Percentiles rank a stretch among this genome's conserved stretches.
phyloP scores from a whole-genome alignment of 306 rosid species.

The Ormosia semicastrata region DNA sequence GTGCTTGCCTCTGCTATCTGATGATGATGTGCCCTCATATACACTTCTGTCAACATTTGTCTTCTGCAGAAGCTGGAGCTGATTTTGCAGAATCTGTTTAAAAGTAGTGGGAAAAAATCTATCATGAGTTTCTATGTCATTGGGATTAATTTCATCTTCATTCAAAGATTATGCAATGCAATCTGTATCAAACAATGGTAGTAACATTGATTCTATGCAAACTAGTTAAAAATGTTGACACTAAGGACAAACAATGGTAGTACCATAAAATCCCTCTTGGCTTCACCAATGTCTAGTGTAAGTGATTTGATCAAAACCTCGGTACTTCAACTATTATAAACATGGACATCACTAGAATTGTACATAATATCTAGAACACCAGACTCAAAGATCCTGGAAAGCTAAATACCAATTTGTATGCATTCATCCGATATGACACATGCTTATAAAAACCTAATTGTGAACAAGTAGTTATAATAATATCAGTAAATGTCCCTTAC shows the following conservation, averaged over 20 bases:
- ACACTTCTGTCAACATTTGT: conserved; percentile 33
- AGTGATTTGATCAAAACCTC: neutral
- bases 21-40: conserved; percentile 21
- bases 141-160: neutral
- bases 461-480: neutral
- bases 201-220: neutral
- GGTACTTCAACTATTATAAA: neutral
- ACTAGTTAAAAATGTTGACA: neutral
- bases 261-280: neutral
- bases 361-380: neutral
- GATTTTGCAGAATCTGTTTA: conserved; percentile 50
- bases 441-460: neutral
- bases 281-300: neutral
- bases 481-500: neutral
- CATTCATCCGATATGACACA: neutral
- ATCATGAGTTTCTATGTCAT: neutral
- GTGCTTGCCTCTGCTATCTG: conserved; percentile 52
- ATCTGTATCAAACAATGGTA: neutral
- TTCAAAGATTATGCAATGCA: neutral
- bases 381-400: neutral
- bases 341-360: neutral
- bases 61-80: conserved; percentile 49
- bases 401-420: neutral
- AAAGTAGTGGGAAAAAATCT: neutral
- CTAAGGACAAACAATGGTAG: neutral